Base-by-base conservation (phyloP, 768 basidiomycete genomes). In the Termitomyces sp. region DNA sequence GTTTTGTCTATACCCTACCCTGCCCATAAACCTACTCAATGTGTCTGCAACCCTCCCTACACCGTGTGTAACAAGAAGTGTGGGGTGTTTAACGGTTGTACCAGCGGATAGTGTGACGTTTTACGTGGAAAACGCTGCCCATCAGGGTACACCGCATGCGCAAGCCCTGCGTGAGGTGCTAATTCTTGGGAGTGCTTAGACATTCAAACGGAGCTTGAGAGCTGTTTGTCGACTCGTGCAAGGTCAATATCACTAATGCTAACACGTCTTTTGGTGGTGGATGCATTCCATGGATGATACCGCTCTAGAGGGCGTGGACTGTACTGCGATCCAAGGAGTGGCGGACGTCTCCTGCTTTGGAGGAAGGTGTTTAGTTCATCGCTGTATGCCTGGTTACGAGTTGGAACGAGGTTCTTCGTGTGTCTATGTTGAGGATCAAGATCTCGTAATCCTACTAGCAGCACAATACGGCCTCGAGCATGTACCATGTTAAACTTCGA, bases 41-140 rank as follows among this genome's bases (percentile, higher is more conserved):
- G 81, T 62, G 66, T 74, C 22, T 83, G 82, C 67, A 48, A 63
- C 4, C 54, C 65, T 41, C 80, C 80, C 1, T 67, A 67, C 54
- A 72, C 62, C 3, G 71, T 76, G 51, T 84, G 82, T 65, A 81
- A 82, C 55, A 81, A 78, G n/a, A 65, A 74, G 41, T 84, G 80
- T 55, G 76, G 75, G 13, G 41, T 64, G 32, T 71, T 59, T 64
- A 61, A 63, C 1, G 68, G 61, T 4, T 76, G 74, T 59, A 69
- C 75, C 1, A 75, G 73, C 53, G 65, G 65, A 26, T 60, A 74
- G 62, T 68, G 75, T 39, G 73, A 73, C 22, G 14, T 65, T 7
- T 44, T 59, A 43, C 57, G 57, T 4, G 56, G 66, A 46, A 67
- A 68, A 42, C 34, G 62, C 24, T 82, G 81, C 62, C 68, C 70